A percentile compares a stretch with the other conserved stretches of the same genome.
These are phyloP conservation scores for Pterulicium gracile DNA, from an alignment of 1,284 basidiomycete genomes.

Conservation along the genomic window DNA sequence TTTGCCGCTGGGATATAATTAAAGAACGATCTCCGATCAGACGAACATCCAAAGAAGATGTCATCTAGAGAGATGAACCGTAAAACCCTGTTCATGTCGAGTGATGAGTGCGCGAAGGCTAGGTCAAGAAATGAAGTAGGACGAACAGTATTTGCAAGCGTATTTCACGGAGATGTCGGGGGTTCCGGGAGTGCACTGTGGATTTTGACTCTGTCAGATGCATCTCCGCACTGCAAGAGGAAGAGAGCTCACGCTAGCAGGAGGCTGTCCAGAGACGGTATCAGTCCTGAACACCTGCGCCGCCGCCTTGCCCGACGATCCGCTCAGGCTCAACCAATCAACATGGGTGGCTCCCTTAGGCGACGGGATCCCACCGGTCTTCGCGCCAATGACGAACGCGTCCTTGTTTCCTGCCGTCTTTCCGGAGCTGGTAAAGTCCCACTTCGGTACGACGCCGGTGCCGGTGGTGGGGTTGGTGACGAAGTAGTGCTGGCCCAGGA, in stretches of 20 bases:
- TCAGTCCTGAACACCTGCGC: neutral
- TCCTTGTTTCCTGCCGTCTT: conserved; percentile 19
- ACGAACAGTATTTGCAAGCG: neutral
- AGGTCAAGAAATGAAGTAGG: neutral
- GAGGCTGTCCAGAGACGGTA: conserved; percentile 1
- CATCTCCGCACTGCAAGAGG: no score
- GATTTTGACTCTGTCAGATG: no score
- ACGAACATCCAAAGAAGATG: no score
- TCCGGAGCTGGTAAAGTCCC: conserved; percentile 41
- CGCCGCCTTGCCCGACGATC: neutral
- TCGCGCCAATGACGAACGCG: conserved; percentile 11
- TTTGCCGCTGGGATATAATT: no score
- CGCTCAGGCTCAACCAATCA: neutral
- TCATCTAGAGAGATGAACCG: neutral
- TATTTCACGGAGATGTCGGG: conserved; percentile 1
- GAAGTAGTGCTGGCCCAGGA: conserved; percentile 51
- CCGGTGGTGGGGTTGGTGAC: conserved; percentile 31
- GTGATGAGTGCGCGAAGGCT: neutral
- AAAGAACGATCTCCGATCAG: no score
- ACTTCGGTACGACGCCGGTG: conserved; percentile 39
- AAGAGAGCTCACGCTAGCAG: neutral
- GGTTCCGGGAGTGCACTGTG: conserved; percentile 2
- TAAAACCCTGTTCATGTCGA: neutral
- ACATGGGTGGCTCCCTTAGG: neutral
- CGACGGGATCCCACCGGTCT: neutral